phyloP scores from a whole-genome alignment of 768 basidiomycete species.

The Podaxis sp. region DNA sequence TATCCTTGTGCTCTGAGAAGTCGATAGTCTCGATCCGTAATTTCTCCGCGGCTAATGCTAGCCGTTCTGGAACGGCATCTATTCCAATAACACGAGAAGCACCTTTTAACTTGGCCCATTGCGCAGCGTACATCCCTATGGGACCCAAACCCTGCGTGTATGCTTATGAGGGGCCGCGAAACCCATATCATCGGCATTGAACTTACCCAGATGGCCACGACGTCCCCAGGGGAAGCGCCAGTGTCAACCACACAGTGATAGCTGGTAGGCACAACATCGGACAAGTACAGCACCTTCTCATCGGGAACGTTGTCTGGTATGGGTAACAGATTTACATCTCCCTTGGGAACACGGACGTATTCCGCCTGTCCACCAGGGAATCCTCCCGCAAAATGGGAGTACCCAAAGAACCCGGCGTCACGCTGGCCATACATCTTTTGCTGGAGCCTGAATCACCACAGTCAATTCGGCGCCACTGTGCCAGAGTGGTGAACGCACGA shows the following conservation, averaged over 20 bases:
- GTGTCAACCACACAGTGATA: slow-evolving; percentile 77
- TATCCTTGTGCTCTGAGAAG: slow-evolving; percentile 48
- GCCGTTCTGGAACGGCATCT: slow-evolving; percentile 50
- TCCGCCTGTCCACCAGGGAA: slow-evolving; percentile 78
- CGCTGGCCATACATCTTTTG: slow-evolving; percentile 64
- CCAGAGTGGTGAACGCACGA: slow-evolving; percentile 37
- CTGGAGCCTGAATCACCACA: slow-evolving; percentile 37
- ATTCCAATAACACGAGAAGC: slow-evolving; percentile 71
- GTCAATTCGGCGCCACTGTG: not conserved
- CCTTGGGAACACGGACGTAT: slow-evolving; percentile 70
- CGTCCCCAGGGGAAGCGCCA: slow-evolving; percentile 68
- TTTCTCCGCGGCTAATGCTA: slow-evolving; percentile 47
- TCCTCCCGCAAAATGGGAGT: slow-evolving; percentile 72
- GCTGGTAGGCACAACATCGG: slow-evolving; percentile 66
- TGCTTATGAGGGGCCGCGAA: not conserved
- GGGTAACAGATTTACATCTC: slow-evolving; percentile 68
- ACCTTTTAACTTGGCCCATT: slow-evolving; percentile 66
- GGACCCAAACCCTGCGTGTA: slow-evolving; percentile 57
- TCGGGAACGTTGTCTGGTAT: slow-evolving; percentile 65
- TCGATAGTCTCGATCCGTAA: slow-evolving; percentile 57
- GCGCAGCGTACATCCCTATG: slow-evolving; percentile 60
- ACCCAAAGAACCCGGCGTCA: slow-evolving; percentile 72
- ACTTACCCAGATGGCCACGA: slow-evolving; percentile 70
- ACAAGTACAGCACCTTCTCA: slow-evolving; percentile 59
- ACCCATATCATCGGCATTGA: not conserved